These are phyloP conservation scores for Colletotrichum aenigma DNA, from an alignment of 2,329 filamentous ascomycete species.

Conservation along the genomic window DNA sequence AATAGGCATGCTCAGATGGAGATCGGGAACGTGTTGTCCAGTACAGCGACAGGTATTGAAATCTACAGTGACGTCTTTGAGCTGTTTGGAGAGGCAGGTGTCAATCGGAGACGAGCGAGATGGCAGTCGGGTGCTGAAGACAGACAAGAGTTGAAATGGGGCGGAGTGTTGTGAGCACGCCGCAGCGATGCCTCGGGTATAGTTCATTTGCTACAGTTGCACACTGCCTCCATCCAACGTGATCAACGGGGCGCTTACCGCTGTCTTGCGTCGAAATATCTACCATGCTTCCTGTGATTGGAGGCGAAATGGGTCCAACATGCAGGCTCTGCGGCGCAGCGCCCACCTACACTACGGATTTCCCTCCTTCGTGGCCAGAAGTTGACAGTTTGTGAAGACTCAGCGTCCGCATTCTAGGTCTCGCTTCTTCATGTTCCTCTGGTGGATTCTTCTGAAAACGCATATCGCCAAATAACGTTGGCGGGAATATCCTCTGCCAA, in stretches of 20 bases:
- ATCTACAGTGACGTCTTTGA: background rate
- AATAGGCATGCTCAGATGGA: background rate
- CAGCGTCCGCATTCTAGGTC: background rate
- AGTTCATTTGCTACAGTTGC: background rate
- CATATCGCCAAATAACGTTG: background rate
- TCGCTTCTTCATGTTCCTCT: background rate
- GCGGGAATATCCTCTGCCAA: background rate
- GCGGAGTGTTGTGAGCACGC: background rate
- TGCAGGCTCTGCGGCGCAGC: background rate
- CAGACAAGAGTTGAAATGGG: background rate
- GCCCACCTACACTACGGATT: background rate
- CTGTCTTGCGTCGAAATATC: background rate
- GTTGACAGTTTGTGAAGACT: background rate
- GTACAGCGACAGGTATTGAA: background rate
- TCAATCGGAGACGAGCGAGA: background rate
- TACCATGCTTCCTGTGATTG: background rate
- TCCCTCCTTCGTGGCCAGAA: rapidly evolving
- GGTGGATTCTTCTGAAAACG: background rate
- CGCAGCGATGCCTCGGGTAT: background rate
- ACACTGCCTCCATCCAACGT: background rate
- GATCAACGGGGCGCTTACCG: background rate
- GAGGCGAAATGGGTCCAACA: rapidly evolving
- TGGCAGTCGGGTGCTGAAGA: background rate
- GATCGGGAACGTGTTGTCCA: background rate
- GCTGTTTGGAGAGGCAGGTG: background rate